Evolutionary conservation across 495 filamentous ascomycete genomes (phyloP), one percentile per base, ranked within the genome.

Genomic region (Penicillium maclennaniae): DNA sequence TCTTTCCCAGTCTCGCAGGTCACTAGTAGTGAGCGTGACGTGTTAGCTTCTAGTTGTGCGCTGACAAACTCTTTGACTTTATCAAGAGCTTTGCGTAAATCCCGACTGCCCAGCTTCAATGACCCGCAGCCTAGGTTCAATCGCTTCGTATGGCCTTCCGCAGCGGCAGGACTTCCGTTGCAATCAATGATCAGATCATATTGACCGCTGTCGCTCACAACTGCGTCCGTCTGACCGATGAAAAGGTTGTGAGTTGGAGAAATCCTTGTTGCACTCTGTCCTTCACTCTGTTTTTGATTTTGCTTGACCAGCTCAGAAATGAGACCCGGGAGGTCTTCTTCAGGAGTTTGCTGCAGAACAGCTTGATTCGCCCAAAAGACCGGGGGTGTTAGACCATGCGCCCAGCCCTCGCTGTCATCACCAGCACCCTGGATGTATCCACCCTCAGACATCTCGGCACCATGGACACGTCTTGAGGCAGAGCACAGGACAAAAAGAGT

Each of bases 341-440:
- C 89, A 0, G 79, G 47, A 0, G 85, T 79, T 0, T 55, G 53
- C 8, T 91, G 59, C 6, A 96, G 67, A 23, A 60, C 26, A 2
- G 76, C 71, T 25, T 69, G 69, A 51, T 92, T 76, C 28, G 67
- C 66, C 92, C 92, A 97, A 67, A 95, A 97, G 4, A 91, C 54
- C 2, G 67, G 69, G 9, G 92, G 80, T 8, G 87, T 92, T 10
- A 97, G 71, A 0, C 88, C 87, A 38, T 80, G 70, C 34, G 89
- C 84, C 93, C 93, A 98, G 37, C 83, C 85, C 70, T 97, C 92
- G 17, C 85, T 88, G 62, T 97, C 92, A 70, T 97, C 92, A 6
- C 86, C 92, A 12, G 92, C 91, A 21, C 93, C 93, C 68, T 97
- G 93, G 55, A 98, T 88, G 63, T 98, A 98, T 23, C 85, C 87